phyloP scores from a whole-genome alignment of 306 rosid species.

The Boehmeria nivea region DNA sequence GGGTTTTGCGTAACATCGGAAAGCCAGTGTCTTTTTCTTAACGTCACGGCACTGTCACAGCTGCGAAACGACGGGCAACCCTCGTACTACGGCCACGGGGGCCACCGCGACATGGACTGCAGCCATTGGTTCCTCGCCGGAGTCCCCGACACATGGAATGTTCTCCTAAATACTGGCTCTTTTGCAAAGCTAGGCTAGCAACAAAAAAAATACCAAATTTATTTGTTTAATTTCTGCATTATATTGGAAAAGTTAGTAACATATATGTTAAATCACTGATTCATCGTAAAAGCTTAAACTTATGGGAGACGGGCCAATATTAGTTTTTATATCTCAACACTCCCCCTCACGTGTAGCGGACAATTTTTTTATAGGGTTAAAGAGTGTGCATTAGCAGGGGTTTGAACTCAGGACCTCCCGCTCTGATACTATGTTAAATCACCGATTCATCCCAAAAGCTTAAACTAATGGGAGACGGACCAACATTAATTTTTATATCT shows the following conservation, averaged over 20 bases:
- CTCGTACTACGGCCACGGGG: conserved; percentile 54
- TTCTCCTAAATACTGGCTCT: conserved; percentile 41
- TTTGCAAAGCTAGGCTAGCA: conserved; percentile 10
- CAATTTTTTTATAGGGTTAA: too few species aligned
- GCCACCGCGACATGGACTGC: conserved; percentile 54
- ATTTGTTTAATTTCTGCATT: background rate
- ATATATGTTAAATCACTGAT: too few species aligned
- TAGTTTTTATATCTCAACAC: too few species aligned
- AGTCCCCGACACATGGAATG: conserved; percentile 81
- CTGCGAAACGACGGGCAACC: conserved; percentile 78
- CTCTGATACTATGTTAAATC: too few species aligned
- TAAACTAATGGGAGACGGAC: too few species aligned
- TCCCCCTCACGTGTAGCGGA: too few species aligned
- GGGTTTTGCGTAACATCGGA: conserved; percentile 34
- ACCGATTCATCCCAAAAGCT: too few species aligned
- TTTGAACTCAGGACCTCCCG: too few species aligned
- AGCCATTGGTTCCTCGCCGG: conserved; percentile 85
- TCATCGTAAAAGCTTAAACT: too few species aligned
- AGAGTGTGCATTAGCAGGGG: too few species aligned
- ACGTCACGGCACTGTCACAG: conserved; percentile 55
- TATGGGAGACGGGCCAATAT: too few species aligned
- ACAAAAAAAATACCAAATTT: background rate
- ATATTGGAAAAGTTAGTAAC: background rate
- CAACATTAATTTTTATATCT: too few species aligned
- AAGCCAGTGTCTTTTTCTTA: conserved; percentile 41